Conservation (phyloP, 495 filamentous ascomycete species). For the Hypoxylon subgilvum region DNA sequence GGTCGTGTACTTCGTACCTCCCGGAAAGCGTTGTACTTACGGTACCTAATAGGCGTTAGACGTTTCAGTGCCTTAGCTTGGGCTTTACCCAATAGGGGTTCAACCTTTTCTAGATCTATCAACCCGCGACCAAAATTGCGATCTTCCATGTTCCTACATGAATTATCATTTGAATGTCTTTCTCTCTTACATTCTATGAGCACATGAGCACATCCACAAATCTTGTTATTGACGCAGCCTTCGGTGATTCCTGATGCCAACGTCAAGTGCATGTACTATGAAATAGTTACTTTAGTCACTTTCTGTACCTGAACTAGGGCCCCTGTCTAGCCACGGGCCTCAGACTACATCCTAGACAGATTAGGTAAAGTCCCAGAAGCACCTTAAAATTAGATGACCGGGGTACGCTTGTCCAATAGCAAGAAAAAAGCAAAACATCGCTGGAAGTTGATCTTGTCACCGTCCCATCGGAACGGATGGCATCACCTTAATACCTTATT, state of each 20-base stretch:
- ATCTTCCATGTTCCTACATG: too few species aligned
- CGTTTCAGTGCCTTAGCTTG: conserved; percentile 14
- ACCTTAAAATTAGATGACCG: conserved; percentile 41
- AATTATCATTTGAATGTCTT: too few species aligned
- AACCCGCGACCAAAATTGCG: conserved; percentile 24
- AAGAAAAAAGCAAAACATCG: too few species aligned
- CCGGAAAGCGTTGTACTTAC: conserved; percentile 13
- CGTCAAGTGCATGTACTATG: too few species aligned
- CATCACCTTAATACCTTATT: conserved; percentile 4
- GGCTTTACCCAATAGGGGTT: conserved; percentile 19
- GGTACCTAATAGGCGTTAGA: conserved; percentile 9
- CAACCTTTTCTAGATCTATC: conserved; percentile 12
- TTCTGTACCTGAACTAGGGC: conserved; percentile 20
- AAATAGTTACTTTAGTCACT: too few species aligned
- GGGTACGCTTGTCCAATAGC: conserved; percentile 32
- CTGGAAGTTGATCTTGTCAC: conserved; percentile 22
- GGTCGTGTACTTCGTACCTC: neutral
- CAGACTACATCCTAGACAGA: conserved; percentile 17
- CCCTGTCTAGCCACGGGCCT: conserved; percentile 32
- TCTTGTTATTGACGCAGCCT: too few species aligned
- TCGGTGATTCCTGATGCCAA: too few species aligned
- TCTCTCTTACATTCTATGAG: neutral
- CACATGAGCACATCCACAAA: too few species aligned
- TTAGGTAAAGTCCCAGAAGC: conserved; percentile 33
- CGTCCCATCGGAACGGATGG: conserved; percentile 2